Evolutionary conservation across 148 eudicot genomes (phyloP), one percentile per base, ranked within the genome.

Genomic region (Arctostaphylos glauca): DNA sequence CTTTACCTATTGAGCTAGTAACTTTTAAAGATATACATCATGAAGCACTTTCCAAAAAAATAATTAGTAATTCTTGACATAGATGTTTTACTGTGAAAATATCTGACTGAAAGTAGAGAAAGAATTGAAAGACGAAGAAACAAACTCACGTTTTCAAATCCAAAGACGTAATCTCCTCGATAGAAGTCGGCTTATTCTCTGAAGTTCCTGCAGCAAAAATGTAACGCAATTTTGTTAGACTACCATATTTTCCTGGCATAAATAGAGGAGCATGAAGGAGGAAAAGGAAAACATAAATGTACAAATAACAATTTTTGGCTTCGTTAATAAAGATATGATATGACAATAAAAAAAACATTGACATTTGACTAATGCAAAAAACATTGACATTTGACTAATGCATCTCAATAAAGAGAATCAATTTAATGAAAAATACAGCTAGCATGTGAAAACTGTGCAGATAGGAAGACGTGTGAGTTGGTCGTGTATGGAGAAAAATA

Each of bases 81-180:
- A 43, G 47, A 41, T n/a, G 14, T 70, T 16, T 16, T 52, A 23
- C 10, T 4, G 19, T 67, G 14, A 70, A 31, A 18, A 38, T 58
- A 53, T 53, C 14, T 7, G 21, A 70, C 54, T 43, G 13, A 6
- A 49, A 38, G 47, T 14, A 54, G n/a, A 14, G 46, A 25, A n/a
- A 53, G 38, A 71, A 5, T 23, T 6, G 13, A 64, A 23, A 64
- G 6, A 66, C 18, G 21, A 23, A 82, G 31, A 16, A 76, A 75
- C 46, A 72, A 68, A 87, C 93, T 90, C 76, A 95, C 98, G 94
- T 91, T 86, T 95, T 92, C 85, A 93, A 83, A 87, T 95, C 95
- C 80, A 89, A 73, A 50, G 95, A 82, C 44, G 92, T 83, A 78
- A 86, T 86, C 68, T 89, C 95, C 53, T 89, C 93, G 82, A 78